These are phyloP conservation scores for Sporothrix variecibatus DNA, from an alignment of 2,329 filamentous ascomycete species.

Conservation along the genomic window DNA sequence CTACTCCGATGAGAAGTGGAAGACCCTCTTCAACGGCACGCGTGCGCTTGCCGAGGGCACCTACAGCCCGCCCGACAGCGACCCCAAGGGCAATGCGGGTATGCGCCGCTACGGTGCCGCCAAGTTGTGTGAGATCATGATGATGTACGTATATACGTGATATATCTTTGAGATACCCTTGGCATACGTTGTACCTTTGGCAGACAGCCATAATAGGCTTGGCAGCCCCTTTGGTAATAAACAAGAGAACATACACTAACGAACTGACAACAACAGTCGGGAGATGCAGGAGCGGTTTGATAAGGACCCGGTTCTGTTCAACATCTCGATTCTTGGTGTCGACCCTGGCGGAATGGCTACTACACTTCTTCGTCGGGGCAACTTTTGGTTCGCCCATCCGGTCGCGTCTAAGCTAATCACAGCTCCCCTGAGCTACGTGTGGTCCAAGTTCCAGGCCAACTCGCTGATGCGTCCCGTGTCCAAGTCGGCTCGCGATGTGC, in stretches of 20 bases:
- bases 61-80: constrained; percentile 34
- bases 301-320: constrained; percentile 34
- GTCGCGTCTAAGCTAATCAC: constrained; percentile 29
- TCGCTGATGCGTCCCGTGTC: constrained; percentile 33
- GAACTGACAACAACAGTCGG: background rate
- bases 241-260: background rate
- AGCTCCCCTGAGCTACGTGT: constrained; percentile 25
- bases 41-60: constrained; percentile 35
- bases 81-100: constrained; percentile 33
- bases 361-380: constrained; percentile 31
- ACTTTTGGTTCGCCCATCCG: constrained; percentile 29
- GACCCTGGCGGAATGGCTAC: constrained; percentile 41
- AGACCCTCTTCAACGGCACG: constrained; percentile 33
- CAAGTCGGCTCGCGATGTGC: constrained; percentile 38
- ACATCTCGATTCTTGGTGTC: constrained; percentile 38
- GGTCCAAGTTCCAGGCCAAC: constrained; percentile 32
- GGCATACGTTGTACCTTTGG: too few species aligned
- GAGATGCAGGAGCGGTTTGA: constrained; percentile 38
- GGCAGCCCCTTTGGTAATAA: too few species aligned
- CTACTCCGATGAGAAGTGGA: constrained; percentile 33
- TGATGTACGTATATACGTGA: constrained; percentile 33
- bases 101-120: constrained; percentile 39
- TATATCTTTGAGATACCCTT: background rate
- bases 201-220: background rate
- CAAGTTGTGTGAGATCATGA: constrained; percentile 40